Conservation (phyloP, 78 protist species). For the Pigoraptor vietnamica region DNA sequence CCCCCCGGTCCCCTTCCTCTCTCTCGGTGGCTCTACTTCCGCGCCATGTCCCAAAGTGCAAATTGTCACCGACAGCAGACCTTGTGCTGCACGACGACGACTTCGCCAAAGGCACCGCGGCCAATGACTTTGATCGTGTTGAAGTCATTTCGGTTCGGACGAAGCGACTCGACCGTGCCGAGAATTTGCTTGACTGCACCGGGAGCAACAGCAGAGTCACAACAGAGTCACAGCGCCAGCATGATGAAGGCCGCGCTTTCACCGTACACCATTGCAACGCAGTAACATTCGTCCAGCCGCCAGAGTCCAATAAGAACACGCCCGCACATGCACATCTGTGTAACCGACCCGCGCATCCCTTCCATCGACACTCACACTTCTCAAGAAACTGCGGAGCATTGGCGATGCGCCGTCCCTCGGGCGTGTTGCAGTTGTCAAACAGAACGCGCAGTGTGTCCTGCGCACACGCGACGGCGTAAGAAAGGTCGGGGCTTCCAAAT, state of each 20-base stretch:
- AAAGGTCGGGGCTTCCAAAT: too few relatives aligned
- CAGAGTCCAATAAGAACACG: not conserved
- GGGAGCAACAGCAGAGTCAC: not conserved
- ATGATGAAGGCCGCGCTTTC: too few relatives aligned
- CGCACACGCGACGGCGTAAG: too few relatives aligned
- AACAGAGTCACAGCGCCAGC: too few relatives aligned
- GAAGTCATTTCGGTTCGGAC: constrained; percentile 19
- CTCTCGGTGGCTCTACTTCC: too few relatives aligned
- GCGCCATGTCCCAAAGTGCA: not conserved
- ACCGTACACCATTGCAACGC: too few relatives aligned
- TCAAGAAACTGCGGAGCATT: not conserved
- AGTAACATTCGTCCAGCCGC: too few relatives aligned
- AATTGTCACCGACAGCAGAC: not conserved
- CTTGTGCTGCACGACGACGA: constrained; percentile 18
- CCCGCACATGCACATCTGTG: not conserved
- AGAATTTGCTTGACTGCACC: not conserved
- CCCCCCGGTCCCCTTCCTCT: too few relatives aligned
- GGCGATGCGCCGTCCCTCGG: not conserved
- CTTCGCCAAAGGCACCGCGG: constrained; percentile 56
- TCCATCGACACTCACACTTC: not conserved
- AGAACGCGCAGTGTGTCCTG: not conserved
- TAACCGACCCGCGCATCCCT: not conserved
- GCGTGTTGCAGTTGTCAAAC: not conserved
- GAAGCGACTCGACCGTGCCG: not conserved
- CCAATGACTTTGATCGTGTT: not conserved